A percentile compares a stretch with the other conserved stretches of the same genome.
Conservation (phyloP, 1,284 basidiomycete species). For the Apiotrichum mycotoxinovorans region DNA sequence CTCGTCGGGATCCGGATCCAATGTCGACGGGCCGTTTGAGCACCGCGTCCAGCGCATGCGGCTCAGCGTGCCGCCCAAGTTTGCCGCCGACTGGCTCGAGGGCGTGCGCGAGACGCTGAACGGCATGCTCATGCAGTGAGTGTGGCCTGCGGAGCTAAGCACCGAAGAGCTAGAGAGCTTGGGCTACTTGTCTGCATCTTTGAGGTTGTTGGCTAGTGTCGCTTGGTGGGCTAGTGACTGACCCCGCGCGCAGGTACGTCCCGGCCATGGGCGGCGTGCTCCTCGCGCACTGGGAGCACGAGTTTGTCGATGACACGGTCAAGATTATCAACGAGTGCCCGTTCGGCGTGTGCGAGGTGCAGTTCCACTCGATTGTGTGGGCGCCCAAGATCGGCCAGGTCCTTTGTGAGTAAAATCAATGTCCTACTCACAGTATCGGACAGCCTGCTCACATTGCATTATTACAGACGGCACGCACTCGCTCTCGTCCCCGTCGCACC, state of each 20-base stretch:
- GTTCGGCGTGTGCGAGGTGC: constrained; percentile 70
- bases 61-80: constrained; percentile 78
- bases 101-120: constrained; percentile 86
- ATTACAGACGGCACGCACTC: constrained; percentile 79
- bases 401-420: constrained; percentile 59
- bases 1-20: not conserved
- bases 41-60: constrained; percentile 63
- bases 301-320: constrained; percentile 66
- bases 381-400: constrained; percentile 79
- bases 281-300: constrained; percentile 74
- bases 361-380: constrained; percentile 85
- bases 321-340: constrained; percentile 80
- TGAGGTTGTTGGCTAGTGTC: no score
- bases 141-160: constrained; percentile 13
- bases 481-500: constrained; percentile 87
- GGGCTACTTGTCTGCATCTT: no score
- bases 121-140: constrained; percentile 88
- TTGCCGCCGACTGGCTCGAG: constrained; percentile 62
- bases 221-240: not conserved
- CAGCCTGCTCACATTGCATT: not conserved
- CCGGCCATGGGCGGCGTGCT: constrained; percentile 83
- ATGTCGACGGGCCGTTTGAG: constrained; percentile 59
- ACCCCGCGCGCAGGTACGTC: constrained; percentile 65
- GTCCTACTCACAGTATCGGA: not conserved
- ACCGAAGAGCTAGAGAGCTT: not conserved